Conservation (phyloP, 202 grass and related monocot species). For the Schoenoplectus tabernaemontani region DNA sequence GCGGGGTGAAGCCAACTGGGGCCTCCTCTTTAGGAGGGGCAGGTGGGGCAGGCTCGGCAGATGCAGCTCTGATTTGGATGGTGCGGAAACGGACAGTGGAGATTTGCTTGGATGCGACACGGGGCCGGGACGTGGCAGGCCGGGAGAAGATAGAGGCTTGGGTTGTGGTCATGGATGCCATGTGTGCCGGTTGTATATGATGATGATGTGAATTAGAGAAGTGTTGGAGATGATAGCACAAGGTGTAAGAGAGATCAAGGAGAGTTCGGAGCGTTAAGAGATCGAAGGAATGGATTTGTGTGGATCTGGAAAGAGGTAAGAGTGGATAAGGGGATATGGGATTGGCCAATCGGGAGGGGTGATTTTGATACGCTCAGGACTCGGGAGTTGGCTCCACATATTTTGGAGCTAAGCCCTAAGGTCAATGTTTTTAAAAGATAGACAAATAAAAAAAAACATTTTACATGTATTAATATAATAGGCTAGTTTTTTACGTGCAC, state of each 20-base stretch:
- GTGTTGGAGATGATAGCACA: not conserved
- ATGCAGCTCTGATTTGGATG: slow-evolving; percentile 23
- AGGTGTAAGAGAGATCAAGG: not conserved
- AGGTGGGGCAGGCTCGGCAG: not conserved
- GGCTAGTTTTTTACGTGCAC: too few species aligned
- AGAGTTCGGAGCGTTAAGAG: slow-evolving; percentile 16
- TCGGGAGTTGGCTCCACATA: slow-evolving; percentile 27
- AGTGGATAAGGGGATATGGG: slow-evolving; percentile 67
- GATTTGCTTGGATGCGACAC: not conserved
- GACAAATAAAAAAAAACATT: too few species aligned
- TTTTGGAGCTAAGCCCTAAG: slow-evolving; percentile 22
- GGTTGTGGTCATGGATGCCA: slow-evolving; percentile 65
- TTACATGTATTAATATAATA: too few species aligned
- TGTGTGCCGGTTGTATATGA: not conserved
- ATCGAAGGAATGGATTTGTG: too few species aligned
- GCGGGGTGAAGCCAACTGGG: slow-evolving; percentile 68
- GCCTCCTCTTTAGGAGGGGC: slow-evolving; percentile 18
- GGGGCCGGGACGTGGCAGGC: slow-evolving; percentile 23
- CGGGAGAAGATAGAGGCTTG: slow-evolving; percentile 36
- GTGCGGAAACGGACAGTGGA: slow-evolving; percentile 15
- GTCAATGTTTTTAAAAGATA: too few species aligned
- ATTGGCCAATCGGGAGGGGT: slow-evolving; percentile 53
- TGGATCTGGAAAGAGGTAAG: slow-evolving; percentile 11
- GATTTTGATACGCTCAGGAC: slow-evolving; percentile 43
- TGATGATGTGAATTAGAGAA: not conserved